Base-by-base conservation (phyloP, 495 filamentous ascomycete genomes). In the Trichoderma virens region DNA sequence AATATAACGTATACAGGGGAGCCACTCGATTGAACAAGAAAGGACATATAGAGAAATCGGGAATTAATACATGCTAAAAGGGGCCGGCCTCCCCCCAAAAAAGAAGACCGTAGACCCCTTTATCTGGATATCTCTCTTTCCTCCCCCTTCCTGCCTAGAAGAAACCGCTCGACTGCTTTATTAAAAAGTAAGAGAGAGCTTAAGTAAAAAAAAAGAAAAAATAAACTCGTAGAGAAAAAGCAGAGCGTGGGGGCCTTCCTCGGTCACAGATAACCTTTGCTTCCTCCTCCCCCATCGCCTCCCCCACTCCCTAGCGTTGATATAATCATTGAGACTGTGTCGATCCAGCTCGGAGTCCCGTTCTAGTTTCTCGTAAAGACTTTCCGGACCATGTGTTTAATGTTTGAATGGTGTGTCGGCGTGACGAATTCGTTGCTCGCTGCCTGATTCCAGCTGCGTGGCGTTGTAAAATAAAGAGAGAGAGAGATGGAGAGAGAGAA, bases 301-400 rank as follows among this genome's bases (percentile, higher is more conserved):
- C 25, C 51, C 18, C 27, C 51, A 9, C 27, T 56, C 25, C 25
- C 27, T 56, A 30, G 25, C 51, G 30, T 56, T 56, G 51, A 28
- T 56, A 56, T 30, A 56, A 56, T 56, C 51, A 30, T 56, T 56
- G 51, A 56, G 51, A 56, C 51, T 56, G 51, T n/a, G 51, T 56
- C 51, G 51, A 56, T 56, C 51, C 51, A 56, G 51, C 51, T 56
- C 51, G 30, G 51, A 56, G 51, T 56, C 51, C 51, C 51, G 51
- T 56, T 35, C 51, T 56, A 56, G 51, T 56, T 31, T 56, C 25
- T 56, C 51, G 23, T 56, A 56, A 56, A 30, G 25, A n/a, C 18
- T 25, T 56, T 56, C 51, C 51, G 51, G 51, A 56, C 25, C 51
- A 56, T 23, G 51, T 56, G 27, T 28, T 56, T 14, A 20, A 28